A percentile compares a stretch with the other conserved stretches of the same genome.
Conservation (phyloP, 805 yeast genomes). For the Starmerella bacillaris region DNA sequence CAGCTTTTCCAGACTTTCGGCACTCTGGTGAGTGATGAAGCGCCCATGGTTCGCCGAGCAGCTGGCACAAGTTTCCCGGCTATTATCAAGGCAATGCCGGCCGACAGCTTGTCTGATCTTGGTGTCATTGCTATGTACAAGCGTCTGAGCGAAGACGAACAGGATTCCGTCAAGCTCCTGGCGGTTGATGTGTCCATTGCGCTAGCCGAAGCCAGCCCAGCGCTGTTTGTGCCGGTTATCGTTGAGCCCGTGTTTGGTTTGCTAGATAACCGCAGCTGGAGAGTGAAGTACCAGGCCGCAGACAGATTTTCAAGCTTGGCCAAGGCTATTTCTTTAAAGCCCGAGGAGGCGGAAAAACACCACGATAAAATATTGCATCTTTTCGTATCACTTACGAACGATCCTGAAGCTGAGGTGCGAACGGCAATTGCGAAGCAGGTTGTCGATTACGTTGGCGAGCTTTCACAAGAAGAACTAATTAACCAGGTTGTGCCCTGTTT, state of each 20-base stretch:
- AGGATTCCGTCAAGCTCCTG: constrained; percentile 84
- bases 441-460: constrained; percentile 31
- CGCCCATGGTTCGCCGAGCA: constrained; percentile 94
- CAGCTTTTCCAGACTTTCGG: constrained; percentile 49
- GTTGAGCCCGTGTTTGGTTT: constrained; percentile 40
- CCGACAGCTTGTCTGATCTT: constrained; percentile 26
- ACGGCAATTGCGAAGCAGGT: constrained; percentile 85
- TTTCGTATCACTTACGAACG: constrained; percentile 63
- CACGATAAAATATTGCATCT: constrained; percentile 47
- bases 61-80: constrained; percentile 74
- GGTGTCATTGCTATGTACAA: constrained; percentile 67
- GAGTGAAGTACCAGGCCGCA: constrained; percentile 97
- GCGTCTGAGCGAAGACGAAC: constrained; percentile 60
- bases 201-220: constrained; percentile 31
- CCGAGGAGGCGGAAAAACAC: constrained; percentile 30
- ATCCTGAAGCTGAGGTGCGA: constrained; percentile 91
- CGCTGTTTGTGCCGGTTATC: constrained; percentile 15
- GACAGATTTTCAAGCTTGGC: constrained; percentile 71
- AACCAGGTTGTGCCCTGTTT: constrained; percentile 67
- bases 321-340: constrained; percentile 28
- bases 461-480: constrained; percentile 34
- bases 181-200: constrained; percentile 77
- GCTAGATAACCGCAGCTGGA: constrained; percentile 84
- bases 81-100: constrained; percentile 39
- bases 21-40: constrained; percentile 68